Evolutionary conservation across 805 yeast genomes (phyloP), one percentile per base, ranked within the genome.

Genomic region (Grigorovia humatica): DNA sequence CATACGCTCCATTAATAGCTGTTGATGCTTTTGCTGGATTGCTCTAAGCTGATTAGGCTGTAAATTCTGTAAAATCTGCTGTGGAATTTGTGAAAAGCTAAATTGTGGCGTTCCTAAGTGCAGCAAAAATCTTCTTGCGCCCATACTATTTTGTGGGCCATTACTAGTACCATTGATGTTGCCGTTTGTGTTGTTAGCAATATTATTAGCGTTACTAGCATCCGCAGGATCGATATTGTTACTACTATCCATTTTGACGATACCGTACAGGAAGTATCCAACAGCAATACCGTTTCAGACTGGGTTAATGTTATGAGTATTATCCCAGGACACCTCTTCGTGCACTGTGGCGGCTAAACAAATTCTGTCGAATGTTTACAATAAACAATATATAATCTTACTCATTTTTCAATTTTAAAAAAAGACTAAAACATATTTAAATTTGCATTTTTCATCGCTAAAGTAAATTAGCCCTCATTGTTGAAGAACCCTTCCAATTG

Each of bases 1-100:
- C 9, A 65, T 59, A 13, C 70, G 57, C 47, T 54, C 59, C 57
- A 61, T 51, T 43, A 66, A 49, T 27, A 64, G 38, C 50, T 65
- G 70, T 44, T 66, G 69, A 51, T 66, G 70, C 49, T 62, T 61
- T 46, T 65, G 69, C 50, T 67, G 70, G 17, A 65, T 65, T 60
- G 63, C 57, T 47, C 61, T 67, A 29, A 65, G 52, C 51, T 65
- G 70, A n/a, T 57, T 61, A 43, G 64, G 66, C 1, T 64, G 59
- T 44, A 67, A 51, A 47, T 60, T 60, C 51, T 65, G 69, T 15
- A 65, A 50, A 27, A 67, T 57, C n/a, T 64, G 62, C 13, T 59
- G 62, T 23, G 70, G 70, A 41, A 66, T 61, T 48, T 66, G 69
- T 5, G 67, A 59, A 35, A 67, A 57, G 48, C 57, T 64, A 47